Evolutionary conservation across 2,329 filamentous ascomycete species (phyloP).

Genomic region (Orbilia blumenaviensis): DNA sequence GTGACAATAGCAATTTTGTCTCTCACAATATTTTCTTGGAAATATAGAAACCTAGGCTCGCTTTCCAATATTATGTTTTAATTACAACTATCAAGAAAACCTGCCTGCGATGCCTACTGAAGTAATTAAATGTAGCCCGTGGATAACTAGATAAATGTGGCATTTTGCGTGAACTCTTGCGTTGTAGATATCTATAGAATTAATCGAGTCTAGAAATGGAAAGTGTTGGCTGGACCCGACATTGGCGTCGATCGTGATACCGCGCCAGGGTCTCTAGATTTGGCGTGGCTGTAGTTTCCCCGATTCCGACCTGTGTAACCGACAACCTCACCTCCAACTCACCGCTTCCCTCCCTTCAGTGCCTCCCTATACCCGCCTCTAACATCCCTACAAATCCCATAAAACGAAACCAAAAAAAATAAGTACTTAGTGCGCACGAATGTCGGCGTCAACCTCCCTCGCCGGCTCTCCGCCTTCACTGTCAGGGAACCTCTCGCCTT

Average conservation of each 20-base stretch:
- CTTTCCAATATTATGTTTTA: no score
- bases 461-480: constrained; percentile 45
- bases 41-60: no score
- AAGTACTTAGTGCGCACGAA: no score
- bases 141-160: neutral
- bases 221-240: neutral
- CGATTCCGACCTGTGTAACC: constrained; percentile 3
- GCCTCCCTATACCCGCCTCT: neutral
- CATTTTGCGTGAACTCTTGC: neutral
- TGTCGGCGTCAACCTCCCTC: constrained; percentile 40
- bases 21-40: no score
- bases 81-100: no score
- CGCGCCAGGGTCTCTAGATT: neutral
- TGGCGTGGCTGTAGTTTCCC: neutral
- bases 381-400: neutral
- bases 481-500: constrained; percentile 36
- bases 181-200: neutral
- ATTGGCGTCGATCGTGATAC: neutral
- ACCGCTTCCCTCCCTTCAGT: neutral
- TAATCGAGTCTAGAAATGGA: neutral
- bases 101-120: no score
- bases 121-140: neutral
- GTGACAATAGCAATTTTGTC: no score
- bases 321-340: neutral
- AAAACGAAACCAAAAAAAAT: neutral